Evolutionary conservation across 75 land plant species (phyloP).

Genomic region (Gnetum montanum): DNA sequence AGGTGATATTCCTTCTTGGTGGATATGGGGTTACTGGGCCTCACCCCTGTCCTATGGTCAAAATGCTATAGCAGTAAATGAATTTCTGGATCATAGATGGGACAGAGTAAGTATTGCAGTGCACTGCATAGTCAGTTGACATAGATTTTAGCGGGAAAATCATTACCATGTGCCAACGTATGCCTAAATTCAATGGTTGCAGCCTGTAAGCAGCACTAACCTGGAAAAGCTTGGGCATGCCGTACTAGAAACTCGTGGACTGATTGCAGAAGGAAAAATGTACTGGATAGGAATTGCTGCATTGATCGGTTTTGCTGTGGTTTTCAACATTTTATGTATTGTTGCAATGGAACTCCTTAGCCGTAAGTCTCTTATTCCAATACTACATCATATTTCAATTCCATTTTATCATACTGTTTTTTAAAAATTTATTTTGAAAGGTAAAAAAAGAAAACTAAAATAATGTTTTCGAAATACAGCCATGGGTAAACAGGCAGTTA

Average conservation of each 20-base stretch:
- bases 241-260: conserved; percentile 17
- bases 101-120: conserved; percentile 6
- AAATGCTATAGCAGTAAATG: conserved; percentile 35
- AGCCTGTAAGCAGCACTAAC: neutral
- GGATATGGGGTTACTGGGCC: conserved; percentile 54
- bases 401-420: too few species aligned
- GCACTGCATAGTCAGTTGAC: neutral
- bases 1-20: conserved; percentile 35
- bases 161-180: neutral
- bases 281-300: conserved; percentile 34
- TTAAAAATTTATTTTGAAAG: too few species aligned
- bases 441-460: neutral
- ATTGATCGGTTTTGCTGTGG: conserved; percentile 17
- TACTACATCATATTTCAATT: too few species aligned
- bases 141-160: neutral
- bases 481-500: conserved; percentile 40
- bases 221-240: conserved; percentile 4
- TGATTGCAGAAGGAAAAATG: conserved; percentile 19
- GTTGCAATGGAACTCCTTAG: neutral
- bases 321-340: conserved; percentile 18
- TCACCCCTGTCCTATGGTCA: conserved; percentile 48
- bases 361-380: conserved; percentile 1
- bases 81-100: conserved; percentile 47
- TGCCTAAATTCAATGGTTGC: neutral
- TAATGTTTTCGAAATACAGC: conserved; percentile 22